Conservation (phyloP, 1,284 basidiomycete genomes). For the Cutaneotrichosporon mucoides region DNA sequence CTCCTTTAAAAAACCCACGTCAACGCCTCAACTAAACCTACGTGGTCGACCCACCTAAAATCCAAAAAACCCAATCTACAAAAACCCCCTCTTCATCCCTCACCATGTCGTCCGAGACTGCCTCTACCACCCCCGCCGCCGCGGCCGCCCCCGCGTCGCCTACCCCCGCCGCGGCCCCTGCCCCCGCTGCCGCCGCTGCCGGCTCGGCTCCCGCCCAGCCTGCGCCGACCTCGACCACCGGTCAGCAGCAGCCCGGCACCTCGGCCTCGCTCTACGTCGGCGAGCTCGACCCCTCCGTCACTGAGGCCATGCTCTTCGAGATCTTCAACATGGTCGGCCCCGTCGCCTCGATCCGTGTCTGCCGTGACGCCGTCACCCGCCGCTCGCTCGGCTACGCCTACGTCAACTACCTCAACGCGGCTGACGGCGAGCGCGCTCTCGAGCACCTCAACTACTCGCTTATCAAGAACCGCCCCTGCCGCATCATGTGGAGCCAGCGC, state of each 20-base stretch:
- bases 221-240: constrained; percentile 56
- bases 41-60: constrained; percentile 25
- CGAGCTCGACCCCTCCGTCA: constrained; percentile 95
- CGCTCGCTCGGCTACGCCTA: constrained; percentile 99
- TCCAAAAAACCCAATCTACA: constrained; percentile 7
- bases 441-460: constrained; percentile 99
- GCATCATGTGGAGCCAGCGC: constrained; percentile 99
- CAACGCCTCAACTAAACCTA: constrained; percentile 22
- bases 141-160: constrained; percentile 26
- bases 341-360: constrained; percentile 98
- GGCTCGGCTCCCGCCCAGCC: constrained; percentile 43
- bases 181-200: constrained; percentile 25
- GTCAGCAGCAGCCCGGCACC: constrained; percentile 61
- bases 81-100: constrained; percentile 1
- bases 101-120: constrained; percentile 33
- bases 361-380: constrained; percentile 98
- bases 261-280: constrained; percentile 97
- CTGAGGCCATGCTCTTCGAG: constrained; percentile 99
- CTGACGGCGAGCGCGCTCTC: constrained; percentile 97
- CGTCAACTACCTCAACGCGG: constrained; percentile 96
- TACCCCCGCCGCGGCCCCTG: constrained; percentile 24
- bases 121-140: constrained; percentile 29
- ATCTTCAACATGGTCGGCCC: constrained; percentile 99
- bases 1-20: constrained; percentile 24
- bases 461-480: constrained; percentile 97